Base-by-base conservation (phyloP, 148 eudicot genomes). In the Salicornia ramosissima region DNA sequence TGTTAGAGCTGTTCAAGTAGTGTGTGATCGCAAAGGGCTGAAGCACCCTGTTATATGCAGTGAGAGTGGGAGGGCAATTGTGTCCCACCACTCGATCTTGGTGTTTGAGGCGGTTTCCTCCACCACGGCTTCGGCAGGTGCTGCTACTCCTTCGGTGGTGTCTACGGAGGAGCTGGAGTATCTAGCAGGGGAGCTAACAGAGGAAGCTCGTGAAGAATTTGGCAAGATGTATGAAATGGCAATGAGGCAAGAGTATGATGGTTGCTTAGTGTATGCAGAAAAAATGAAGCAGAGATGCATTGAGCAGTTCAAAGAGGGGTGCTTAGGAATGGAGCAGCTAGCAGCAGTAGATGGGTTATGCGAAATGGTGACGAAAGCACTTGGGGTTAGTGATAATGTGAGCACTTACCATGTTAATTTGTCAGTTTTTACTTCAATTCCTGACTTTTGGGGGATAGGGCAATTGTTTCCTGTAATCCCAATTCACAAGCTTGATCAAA, bases 401-500 rank as follows among this genome's bases (percentile, higher is more conserved):
- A 77, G 80, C 45, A 88, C 89, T 12, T 94, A 90, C 71, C 84
- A 94, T 83, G 92, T 90, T 0, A 94, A 94, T 43, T 66, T 94
- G 1, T 94, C 98, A 0, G 69, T 94, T 67, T 94, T 90, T 74
- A 94, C 96, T 46, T 94, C 98, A 1, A 85, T 90, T 58, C 98
- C 98, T 56, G 98, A 94, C 77, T 83, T 87, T 64, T 94, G 98
- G 98, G 98, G 86, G 5, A 90, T 94, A 22, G 97, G 80, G 47
- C 98, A 94, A 82, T 62, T 88, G 74, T 90, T 90, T 59, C 97
- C 98, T 0, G 83, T 90, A 2, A 46, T 90, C 3, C 96, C 98
- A 0, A 94, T 94, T 53, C 98, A 94, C 51, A 77, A 85, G 51
- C 96, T 87, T 0, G 97, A 90, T 34, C 80, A 94, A 47, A 68